These are phyloP conservation scores for Yarrowia divulgata DNA, from an alignment of 805 yeast genomes.

Conservation along the genomic window DNA sequence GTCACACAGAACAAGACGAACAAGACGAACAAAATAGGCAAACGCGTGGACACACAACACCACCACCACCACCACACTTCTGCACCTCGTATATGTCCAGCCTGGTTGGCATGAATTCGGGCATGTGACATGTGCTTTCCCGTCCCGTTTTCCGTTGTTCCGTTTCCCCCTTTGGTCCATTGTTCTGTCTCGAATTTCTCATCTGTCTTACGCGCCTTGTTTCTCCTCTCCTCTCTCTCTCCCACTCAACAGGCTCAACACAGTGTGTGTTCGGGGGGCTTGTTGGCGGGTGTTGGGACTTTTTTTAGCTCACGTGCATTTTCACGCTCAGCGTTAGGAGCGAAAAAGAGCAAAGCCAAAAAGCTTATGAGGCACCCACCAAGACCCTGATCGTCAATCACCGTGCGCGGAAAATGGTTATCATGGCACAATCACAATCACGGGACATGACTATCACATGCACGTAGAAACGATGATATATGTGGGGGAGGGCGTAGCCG, in stretches of 20 bases:
- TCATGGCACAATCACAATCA: constrained; percentile 29
- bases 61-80: background rate
- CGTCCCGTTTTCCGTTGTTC: background rate
- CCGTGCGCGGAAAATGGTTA: constrained; percentile 4
- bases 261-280: background rate
- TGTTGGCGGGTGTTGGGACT: constrained; percentile 26
- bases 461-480: background rate
- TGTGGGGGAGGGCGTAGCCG: background rate
- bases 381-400: constrained; percentile 35
- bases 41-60: background rate
- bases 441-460: constrained; percentile 1
- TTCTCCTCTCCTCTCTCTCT: background rate
- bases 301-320: constrained; percentile 30
- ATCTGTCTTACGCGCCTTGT: background rate
- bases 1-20: too few relatives aligned
- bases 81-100: constrained; percentile 9
- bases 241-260: constrained; percentile 20
- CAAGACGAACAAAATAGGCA: background rate
- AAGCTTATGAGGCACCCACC: background rate
- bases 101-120: background rate
- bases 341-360: background rate
- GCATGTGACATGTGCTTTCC: constrained; percentile 7
- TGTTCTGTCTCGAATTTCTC: background rate
- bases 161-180: background rate
- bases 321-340: constrained; percentile 10